Base-by-base conservation (phyloP, 2,329 filamentous ascomycete species). In the Ceratocystis albifundus region DNA sequence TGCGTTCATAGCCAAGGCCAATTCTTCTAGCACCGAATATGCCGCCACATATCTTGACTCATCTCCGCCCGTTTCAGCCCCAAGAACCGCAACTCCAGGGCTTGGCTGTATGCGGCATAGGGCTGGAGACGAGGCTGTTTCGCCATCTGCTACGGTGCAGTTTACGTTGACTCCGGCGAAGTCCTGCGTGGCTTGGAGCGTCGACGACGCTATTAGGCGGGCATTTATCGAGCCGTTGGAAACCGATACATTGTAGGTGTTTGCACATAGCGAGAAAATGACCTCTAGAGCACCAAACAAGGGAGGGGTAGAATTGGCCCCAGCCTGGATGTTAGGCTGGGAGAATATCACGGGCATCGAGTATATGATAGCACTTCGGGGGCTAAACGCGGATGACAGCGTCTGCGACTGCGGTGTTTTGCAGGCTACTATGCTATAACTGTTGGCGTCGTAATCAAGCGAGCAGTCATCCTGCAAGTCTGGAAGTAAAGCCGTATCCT, bases 291-390 rank as follows among this genome's bases (percentile, higher is more conserved):
- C 73, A 17, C 70, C 69, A 67, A 73, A 72, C 12, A 25, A 45
- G 20, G 62, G 12, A 5, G 59, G 30, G 20, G 7, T 30, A 32
- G 12, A 30, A 5, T n/a, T 17, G 3, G 48, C 44, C 2, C 59
- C 41, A 3, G 64, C 62, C 3, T 65, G 64, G 17, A 61, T 57
- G 2, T 67, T 69, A 46, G 68, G 57, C 68, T 68, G 71, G 17
- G 72, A 71, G 66, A 72, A 74, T 12, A 74, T 68, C 2, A 73
- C 25, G 46, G 71, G 73, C 68, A 73, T 69, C 32, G 72, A 71
- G 44, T 72, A 71, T 7, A 74, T 69, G 17, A 69, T 70, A 53
- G 70, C 69, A 30, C 65, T 65, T 17, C 62, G 25, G 66, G 63
- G 22, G 67, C 57, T 12, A 67, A 64, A 53, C 72, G 59, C 8